phyloP scores from a whole-genome alignment of 768 basidiomycete genomes.

The Astraeus odoratus region DNA sequence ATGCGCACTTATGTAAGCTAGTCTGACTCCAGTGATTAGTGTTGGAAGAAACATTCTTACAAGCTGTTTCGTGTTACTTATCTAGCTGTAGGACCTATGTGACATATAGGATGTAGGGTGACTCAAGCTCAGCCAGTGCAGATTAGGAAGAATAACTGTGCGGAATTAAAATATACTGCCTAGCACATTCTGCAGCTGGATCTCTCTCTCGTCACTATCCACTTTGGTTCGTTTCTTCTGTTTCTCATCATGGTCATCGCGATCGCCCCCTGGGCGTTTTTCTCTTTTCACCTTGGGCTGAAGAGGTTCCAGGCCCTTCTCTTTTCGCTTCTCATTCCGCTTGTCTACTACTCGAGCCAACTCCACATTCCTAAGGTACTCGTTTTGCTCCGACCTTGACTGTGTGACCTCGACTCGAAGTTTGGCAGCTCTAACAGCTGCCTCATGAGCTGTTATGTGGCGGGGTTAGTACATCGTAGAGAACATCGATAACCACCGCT shows the following conservation, averaged over 20 bases:
- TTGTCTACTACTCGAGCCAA: slow-evolving; percentile 82
- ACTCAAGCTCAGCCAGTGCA: too few relatives aligned
- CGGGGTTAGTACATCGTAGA: slow-evolving; percentile 4
- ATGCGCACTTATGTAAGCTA: too few relatives aligned
- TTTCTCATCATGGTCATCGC: slow-evolving; percentile 9
- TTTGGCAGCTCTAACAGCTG: slow-evolving; percentile 79
- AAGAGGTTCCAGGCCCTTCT: slow-evolving; percentile 46
- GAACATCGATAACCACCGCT: neutral
- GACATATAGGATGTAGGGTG: too few relatives aligned
- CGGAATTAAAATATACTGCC: slow-evolving; percentile 46
- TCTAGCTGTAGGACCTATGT: too few relatives aligned
- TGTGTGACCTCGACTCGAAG: slow-evolving; percentile 89
- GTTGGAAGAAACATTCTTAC: too few relatives aligned
- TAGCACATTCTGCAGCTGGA: slow-evolving; percentile 38
- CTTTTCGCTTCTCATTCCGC: slow-evolving; percentile 59
- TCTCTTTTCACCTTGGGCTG: slow-evolving; percentile 17
- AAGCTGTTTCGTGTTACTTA: too few relatives aligned
- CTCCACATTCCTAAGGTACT: slow-evolving; percentile 93
- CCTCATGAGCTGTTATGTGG: slow-evolving; percentile 73
- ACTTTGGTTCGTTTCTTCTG: slow-evolving; percentile 5
- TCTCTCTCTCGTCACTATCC: slow-evolving; percentile 1
- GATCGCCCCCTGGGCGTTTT: slow-evolving; percentile 10
- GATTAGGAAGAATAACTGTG: too few relatives aligned
- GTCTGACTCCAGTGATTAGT: too few relatives aligned
- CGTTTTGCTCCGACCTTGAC: slow-evolving; percentile 81